Conservation (phyloP, 2,329 filamentous ascomycete species). For the Huntiella savannae region DNA sequence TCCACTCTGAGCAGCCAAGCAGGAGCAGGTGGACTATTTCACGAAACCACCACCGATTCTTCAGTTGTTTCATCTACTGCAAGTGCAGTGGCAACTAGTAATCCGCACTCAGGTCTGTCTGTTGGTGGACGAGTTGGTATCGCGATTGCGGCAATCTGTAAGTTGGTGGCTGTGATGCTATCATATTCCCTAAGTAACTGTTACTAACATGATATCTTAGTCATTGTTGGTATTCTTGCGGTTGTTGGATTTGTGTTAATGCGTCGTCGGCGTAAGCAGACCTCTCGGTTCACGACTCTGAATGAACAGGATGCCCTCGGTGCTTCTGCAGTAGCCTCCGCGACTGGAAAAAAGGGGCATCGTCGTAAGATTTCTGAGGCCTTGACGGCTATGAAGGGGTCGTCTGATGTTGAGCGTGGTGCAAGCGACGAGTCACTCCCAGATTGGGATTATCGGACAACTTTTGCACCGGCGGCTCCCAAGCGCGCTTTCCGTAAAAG, state of each 20-base stretch:
- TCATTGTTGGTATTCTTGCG: neutral
- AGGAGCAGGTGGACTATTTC: neutral
- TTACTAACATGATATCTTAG: slow-evolving; percentile 2
- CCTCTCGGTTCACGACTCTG: neutral
- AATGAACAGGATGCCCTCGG: no score
- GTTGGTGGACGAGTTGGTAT: slow-evolving; percentile 3
- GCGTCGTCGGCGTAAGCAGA: neutral
- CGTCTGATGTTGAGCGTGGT: no score
- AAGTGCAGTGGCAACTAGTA: no score
- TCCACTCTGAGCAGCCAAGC: neutral
- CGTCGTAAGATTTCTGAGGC: no score
- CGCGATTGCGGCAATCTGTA: slow-evolving; percentile 1
- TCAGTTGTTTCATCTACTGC: no score
- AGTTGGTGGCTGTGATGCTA: neutral
- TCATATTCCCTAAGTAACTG: neutral
- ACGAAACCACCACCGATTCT: no score
- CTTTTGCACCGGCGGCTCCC: slow-evolving; percentile 4
- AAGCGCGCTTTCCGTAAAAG: no score
- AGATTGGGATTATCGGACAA: slow-evolving; percentile 8
- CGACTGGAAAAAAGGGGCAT: no score
- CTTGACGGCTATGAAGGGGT: no score
- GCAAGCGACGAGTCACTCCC: neutral
- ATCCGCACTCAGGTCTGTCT: neutral
- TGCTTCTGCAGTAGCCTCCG: no score
- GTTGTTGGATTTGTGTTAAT: neutral